phyloP scores from a whole-genome alignment of 2,329 filamentous ascomycete species.

The Aspergillus pseudoterreus region DNA sequence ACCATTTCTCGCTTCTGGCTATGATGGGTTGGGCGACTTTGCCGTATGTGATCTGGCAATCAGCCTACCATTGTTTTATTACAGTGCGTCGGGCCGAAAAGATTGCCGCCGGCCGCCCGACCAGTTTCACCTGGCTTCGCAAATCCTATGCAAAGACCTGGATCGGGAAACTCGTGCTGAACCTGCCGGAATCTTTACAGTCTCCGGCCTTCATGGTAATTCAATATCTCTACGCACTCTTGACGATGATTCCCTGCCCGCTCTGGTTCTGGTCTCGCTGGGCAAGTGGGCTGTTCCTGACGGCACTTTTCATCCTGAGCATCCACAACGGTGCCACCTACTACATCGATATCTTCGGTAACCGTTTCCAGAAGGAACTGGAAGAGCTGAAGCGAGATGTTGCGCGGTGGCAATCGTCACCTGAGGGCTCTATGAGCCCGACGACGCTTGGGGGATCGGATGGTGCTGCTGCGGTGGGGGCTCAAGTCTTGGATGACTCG shows the following conservation, averaged over 20 bases:
- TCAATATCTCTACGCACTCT: slow-evolving; percentile 83
- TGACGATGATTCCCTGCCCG: slow-evolving; percentile 92
- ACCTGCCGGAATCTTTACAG: slow-evolving; percentile 70
- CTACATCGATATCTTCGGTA: slow-evolving; percentile 98
- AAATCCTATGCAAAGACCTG: slow-evolving; percentile 84
- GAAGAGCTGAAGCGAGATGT: slow-evolving; percentile 87
- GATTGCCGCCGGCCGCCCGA: slow-evolving; percentile 91
- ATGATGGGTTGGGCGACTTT: slow-evolving; percentile 96
- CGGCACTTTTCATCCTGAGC: slow-evolving; percentile 85
- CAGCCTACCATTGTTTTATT: slow-evolving; percentile 90
- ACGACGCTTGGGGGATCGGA: slow-evolving; percentile 22
- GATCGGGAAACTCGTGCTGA: slow-evolving; percentile 81
- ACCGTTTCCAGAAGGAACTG: slow-evolving; percentile 92
- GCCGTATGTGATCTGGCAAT: slow-evolving; percentile 90
- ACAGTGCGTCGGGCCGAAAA: slow-evolving; percentile 91
- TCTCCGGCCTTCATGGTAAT: slow-evolving; percentile 94
- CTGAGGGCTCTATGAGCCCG: slow-evolving; percentile 30
- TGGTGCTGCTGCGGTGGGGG: slow-evolving; percentile 15
- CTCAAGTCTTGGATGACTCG: slow-evolving; percentile 18
- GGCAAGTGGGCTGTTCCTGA: slow-evolving; percentile 73
- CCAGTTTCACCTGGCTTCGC: slow-evolving; percentile 95
- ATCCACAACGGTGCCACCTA: slow-evolving; percentile 96
- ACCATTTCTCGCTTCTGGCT: slow-evolving; percentile 72
- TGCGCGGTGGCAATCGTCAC: slow-evolving; percentile 69
- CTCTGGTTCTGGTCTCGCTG: slow-evolving; percentile 90